A percentile compares a stretch with the other conserved stretches of the same genome.
Conservation (phyloP, 208 protist species). For the Leishmania guyanensis region DNA sequence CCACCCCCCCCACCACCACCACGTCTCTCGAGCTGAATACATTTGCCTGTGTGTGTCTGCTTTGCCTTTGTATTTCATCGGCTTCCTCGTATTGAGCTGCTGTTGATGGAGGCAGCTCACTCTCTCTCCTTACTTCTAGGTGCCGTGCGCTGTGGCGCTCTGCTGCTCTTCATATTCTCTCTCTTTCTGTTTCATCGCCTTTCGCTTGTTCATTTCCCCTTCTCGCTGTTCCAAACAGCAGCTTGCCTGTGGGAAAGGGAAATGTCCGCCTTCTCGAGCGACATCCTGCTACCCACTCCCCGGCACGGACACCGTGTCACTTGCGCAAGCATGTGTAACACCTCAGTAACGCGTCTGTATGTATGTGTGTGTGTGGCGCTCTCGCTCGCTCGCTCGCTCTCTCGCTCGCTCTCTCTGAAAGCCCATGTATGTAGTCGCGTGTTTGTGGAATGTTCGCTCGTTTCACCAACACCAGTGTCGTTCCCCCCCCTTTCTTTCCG, state of each 20-base stretch:
- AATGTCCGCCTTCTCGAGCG: not conserved
- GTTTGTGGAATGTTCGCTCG: too few relatives aligned
- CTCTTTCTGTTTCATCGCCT: not conserved
- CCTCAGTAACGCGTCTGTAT: not conserved
- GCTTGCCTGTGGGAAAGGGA: not conserved
- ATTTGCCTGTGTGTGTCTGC: not conserved
- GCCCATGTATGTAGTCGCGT: too few relatives aligned
- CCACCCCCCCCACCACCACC: not conserved
- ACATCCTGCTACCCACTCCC: not conserved
- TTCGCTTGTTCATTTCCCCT: not conserved
- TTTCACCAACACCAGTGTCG: too few relatives aligned
- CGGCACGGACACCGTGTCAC: not conserved
- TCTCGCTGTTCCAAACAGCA: not conserved
- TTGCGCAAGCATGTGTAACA: not conserved
- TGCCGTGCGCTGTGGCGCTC: not conserved
- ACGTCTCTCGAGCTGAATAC: not conserved
- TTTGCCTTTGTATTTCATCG: not conserved
- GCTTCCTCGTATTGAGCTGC: not conserved
- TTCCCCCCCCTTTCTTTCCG: too few relatives aligned
- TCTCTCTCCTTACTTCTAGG: not conserved
- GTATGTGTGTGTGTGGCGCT: too few relatives aligned
- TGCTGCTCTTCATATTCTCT: constrained; percentile 8
- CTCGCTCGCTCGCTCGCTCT: too few relatives aligned
- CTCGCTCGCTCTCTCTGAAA: too few relatives aligned
- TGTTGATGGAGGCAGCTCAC: not conserved